phyloP scores from a whole-genome alignment of 352 stramenopile species.

The Blastocystis sp. region DNA sequence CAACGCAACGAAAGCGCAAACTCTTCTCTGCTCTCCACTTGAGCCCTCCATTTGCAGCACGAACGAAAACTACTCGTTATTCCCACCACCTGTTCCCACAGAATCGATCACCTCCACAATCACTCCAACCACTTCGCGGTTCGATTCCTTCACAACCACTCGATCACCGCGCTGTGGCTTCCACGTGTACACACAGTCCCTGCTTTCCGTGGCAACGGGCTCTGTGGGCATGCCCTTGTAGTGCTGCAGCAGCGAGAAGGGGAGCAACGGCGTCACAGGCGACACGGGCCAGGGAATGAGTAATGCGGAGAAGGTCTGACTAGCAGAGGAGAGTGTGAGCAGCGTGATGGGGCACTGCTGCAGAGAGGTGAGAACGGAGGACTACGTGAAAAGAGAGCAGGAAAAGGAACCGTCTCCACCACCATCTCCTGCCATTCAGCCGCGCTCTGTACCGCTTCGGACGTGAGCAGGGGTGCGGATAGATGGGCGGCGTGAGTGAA shows the following conservation, averaged over 20 bases:
- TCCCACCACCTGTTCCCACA: neutral
- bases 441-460: neutral
- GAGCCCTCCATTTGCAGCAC: neutral
- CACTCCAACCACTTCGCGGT: neutral
- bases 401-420: neutral
- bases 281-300: slow-evolving; percentile 18
- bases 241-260: slow-evolving; percentile 24
- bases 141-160: slow-evolving; percentile 4
- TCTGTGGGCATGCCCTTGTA: slow-evolving; percentile 10
- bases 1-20: neutral
- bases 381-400: neutral
- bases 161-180: neutral
- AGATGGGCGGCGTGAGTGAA: neutral
- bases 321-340: neutral
- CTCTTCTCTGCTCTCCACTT: neutral
- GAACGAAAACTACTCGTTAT: neutral
- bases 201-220: too few species aligned
- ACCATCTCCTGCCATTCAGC: slow-evolving; percentile 30
- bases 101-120: slow-evolving; percentile 2
- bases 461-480: neutral
- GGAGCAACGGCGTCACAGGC: neutral
- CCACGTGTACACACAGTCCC: neutral
- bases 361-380: slow-evolving; percentile 12
- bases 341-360: slow-evolving; percentile 15
- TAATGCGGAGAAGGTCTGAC: neutral